phyloP scores from a whole-genome alignment of 176 grass and related monocot genomes.

The Saccharum spontaneum region DNA sequence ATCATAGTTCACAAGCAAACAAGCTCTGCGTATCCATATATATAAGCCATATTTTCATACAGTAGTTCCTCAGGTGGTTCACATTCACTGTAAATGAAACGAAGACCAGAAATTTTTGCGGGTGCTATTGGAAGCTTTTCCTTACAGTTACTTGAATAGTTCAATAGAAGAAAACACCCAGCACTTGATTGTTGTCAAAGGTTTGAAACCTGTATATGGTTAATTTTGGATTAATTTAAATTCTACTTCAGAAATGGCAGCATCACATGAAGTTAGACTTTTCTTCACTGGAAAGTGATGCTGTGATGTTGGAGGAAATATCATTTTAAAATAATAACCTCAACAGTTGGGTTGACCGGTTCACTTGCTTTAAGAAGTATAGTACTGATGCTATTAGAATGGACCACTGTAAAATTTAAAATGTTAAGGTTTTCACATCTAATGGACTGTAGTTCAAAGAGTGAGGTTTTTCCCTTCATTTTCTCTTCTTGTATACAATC shows the following conservation, averaged over 20 bases:
- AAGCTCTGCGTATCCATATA: neutral
- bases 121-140: neutral
- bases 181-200: neutral
- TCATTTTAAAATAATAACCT: neutral
- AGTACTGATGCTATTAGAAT: neutral
- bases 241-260: neutral
- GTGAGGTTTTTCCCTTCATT: neutral
- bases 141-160: neutral
- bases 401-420: neutral
- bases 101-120: neutral
- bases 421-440: neutral
- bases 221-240: neutral
- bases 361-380: neutral
- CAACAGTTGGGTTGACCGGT: neutral
- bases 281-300: constrained; percentile 2
- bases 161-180: neutral
- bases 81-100: neutral
- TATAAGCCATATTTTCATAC: neutral
- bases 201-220: neutral
- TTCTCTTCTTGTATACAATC: neutral
- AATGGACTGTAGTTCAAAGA: neutral
- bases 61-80: neutral
- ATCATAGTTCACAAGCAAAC: neutral
- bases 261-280: neutral
- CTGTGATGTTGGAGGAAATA: neutral